Percentiles rank a stretch among this genome's conserved stretches.
Conservation (phyloP, 2,329 filamentous ascomycete genomes). For the Ceratocystis smalleyi region DNA sequence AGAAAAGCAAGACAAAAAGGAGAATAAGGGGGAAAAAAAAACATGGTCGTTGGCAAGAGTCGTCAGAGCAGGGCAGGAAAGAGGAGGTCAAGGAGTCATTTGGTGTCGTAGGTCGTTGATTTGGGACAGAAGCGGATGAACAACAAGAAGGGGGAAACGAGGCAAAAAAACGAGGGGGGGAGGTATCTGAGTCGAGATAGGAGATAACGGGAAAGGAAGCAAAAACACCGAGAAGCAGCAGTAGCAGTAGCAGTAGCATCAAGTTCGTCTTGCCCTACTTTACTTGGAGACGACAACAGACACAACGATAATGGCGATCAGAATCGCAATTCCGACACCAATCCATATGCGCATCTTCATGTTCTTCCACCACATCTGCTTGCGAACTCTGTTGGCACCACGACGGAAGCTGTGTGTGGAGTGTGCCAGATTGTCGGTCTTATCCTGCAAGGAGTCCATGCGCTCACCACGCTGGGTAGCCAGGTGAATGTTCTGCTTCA, state of each 20-base stretch:
- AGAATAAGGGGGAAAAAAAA: background rate
- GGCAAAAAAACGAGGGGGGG: background rate
- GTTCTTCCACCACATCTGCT: constrained; percentile 99
- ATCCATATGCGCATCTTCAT: constrained; percentile 99
- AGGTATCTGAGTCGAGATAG: background rate
- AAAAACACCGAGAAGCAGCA: background rate
- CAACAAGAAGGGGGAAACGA: background rate
- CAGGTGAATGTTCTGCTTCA: constrained; percentile 96
- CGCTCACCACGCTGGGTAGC: constrained; percentile 83
- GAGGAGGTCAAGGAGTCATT: background rate
- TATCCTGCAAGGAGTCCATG: constrained; percentile 77
- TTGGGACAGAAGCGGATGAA: background rate
- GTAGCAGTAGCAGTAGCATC: background rate
- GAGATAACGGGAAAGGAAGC: background rate
- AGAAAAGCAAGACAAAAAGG: background rate
- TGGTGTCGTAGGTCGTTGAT: background rate
- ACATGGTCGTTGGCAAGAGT: background rate
- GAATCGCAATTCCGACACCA: constrained; percentile 74
- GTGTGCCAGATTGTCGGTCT: constrained; percentile 83
- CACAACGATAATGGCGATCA: constrained; percentile 87
- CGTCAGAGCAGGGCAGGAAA: constrained; percentile 3
- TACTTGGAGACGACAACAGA: constrained; percentile 39
- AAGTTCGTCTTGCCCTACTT: no score
- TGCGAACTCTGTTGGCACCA: constrained; percentile 88
- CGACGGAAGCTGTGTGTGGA: constrained; percentile 92